These are phyloP conservation scores for Scheffersomyces amazonensis DNA, from an alignment of 805 yeast genomes.

Conservation along the genomic window DNA sequence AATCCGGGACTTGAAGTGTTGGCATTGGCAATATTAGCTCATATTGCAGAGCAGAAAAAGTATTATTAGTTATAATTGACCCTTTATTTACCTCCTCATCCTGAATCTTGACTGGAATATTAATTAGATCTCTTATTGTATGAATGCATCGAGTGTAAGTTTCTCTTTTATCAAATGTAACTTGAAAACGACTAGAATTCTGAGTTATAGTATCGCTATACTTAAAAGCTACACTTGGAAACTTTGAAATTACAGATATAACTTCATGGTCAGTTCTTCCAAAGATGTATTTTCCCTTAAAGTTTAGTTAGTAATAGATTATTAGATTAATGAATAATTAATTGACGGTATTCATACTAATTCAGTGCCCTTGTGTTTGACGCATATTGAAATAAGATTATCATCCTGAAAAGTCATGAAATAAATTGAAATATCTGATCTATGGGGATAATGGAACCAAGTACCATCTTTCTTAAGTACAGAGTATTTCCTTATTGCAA, in stretches of 20 bases:
- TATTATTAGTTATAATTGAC: too few relatives aligned
- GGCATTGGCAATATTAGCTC: too few relatives aligned
- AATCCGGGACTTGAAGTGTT: too few relatives aligned
- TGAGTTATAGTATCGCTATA: constrained; percentile 15
- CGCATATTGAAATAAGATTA: constrained; percentile 5
- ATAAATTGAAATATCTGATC: constrained; percentile 18
- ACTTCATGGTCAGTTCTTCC: constrained; percentile 3
- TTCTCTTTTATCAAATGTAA: constrained; percentile 14
- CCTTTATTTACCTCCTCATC: too few relatives aligned
- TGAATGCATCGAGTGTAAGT: constrained; percentile 11
- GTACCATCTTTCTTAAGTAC: constrained; percentile 3
- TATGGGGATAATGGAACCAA: constrained; percentile 33
- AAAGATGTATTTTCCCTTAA: constrained; percentile 7
- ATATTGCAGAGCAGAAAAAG: too few relatives aligned
- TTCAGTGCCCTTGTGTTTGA: constrained; percentile 18
- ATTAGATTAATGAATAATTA: background rate
- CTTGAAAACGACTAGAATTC: constrained; percentile 24
- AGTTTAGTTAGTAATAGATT: constrained; percentile 1
- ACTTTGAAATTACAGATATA: constrained; percentile 16
- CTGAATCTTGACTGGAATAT: background rate
- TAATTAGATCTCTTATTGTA: constrained; percentile 1
- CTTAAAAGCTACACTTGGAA: constrained; percentile 29
- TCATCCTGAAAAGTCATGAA: constrained; percentile 8
- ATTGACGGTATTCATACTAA: constrained; percentile 12
- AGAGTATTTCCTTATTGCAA: constrained; percentile 5